Base-by-base conservation (phyloP, 805 yeast species). In the Candida ulmi region DNA sequence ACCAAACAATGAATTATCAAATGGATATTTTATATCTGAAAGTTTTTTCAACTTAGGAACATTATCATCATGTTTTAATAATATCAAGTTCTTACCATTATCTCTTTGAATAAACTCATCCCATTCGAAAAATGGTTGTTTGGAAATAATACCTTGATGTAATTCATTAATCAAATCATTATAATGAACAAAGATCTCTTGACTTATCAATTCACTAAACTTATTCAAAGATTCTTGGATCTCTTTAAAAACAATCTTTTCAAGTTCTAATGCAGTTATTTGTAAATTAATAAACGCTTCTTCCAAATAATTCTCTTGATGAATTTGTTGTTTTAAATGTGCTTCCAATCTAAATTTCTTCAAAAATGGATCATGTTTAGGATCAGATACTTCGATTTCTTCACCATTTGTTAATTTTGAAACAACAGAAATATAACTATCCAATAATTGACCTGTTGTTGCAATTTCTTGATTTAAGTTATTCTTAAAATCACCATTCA, bases 201-300 rank as follows among this genome's bases (percentile, higher is more conserved):
- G 78, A 17, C 83, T 84, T 39, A 87, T 66, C 36, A 83, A 63
- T 50, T 77, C 77, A 21, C 90, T 80, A 59, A 83, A 87, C 41
- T 73, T 74, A 16, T 83, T 75, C 49, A 88, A 62, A 18, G 95
- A 83, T 44, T 77, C 78, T 66, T 91, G 96, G 39, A 93, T 69
- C 59, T 90, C 96, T 57, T 80, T 71, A 33, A 80, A 87, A 11
- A 93, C 88, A 43, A 87, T 90, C 52, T 83, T 79, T 57, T 84
- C 99, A 44, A 93, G 71, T 58, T 88, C 93, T 40, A 81, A 76
- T 30, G 95, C 96, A 1, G 95, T 83, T 30, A 77, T 76, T 65
- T 91, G 95, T 49, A 90, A 72, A 60, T 91, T 90, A 48, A 81
- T 71, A 58, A 77, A 90, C 0, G 96, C 95, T 56, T 88, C 96